Evolutionary conservation across 257 asterid species (phyloP).

Genomic region (Scutellaria galericulata): DNA sequence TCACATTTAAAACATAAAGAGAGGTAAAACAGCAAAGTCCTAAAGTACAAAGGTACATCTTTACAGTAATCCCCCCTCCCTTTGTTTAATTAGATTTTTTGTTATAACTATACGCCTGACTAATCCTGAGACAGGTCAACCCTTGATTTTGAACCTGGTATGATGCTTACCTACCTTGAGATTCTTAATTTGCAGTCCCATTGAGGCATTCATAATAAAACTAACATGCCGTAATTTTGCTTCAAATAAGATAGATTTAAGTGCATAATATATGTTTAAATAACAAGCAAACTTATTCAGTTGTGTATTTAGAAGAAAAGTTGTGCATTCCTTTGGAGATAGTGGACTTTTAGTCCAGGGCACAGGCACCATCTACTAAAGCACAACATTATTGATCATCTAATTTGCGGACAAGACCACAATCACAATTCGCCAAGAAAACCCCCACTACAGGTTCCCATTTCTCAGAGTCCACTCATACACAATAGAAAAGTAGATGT

Average conservation of each 20-base stretch:
- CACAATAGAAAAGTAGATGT: slow-evolving; percentile 1
- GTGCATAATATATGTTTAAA: slow-evolving; percentile 1
- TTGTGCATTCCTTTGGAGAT: slow-evolving; percentile 7
- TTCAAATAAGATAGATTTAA: slow-evolving; percentile 4
- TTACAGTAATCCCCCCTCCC: not conserved
- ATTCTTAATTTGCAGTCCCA: not conserved
- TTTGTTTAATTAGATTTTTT: too few relatives aligned
- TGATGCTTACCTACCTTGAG: not conserved
- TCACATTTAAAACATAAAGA: not conserved
- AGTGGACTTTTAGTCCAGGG: slow-evolving; percentile 37
- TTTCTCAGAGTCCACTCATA: slow-evolving; percentile 8
- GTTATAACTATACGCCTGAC: too few relatives aligned
- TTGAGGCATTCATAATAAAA: slow-evolving; percentile 9
- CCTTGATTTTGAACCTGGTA: slow-evolving; percentile 16
- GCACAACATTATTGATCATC: not conserved
- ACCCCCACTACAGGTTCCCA: slow-evolving; percentile 6
- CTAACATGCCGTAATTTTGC: not conserved
- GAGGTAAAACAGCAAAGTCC: not conserved
- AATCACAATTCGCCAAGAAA: not conserved
- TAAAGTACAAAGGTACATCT: slow-evolving; percentile 1
- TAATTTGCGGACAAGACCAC: not conserved
- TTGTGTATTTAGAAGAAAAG: slow-evolving; percentile 14
- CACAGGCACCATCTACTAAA: not conserved
- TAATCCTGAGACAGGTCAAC: not conserved
- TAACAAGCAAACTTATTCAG: slow-evolving; percentile 8